Evolutionary conservation across 495 filamentous ascomycete species (phyloP), one percentile per base, ranked within the genome.

Genomic region (Aspergillus homomorphus): DNA sequence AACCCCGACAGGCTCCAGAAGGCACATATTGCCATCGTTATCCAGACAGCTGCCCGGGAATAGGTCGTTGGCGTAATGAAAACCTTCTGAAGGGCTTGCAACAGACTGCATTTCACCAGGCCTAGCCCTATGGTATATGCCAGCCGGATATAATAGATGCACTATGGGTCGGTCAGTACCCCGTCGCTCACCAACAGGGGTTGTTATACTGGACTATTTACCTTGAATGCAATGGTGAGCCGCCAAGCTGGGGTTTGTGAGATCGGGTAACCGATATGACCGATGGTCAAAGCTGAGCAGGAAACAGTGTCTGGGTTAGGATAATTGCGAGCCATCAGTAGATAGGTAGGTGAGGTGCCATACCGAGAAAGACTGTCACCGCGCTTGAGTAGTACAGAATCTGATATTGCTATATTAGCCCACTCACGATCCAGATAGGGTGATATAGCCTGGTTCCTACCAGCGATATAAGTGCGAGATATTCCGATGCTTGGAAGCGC

Each of bases 361-460:
- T 57, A 57, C 55, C 50, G 30, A 57, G 9, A 26, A 43, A 57
- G 12, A 20, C 50, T 18, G 38, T 22, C 22, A 44, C 46, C 28
- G 55, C 26, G 20, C 50, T 51, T 15, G 55, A 51, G 22, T 57
- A 57, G 38, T 51, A 44, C 16, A 57, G 9, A 20, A 57, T 19
- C 55, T 57, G 28, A 16, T 26, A 10, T 44, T 5, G 20, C 7
- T 16, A 12, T 38, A 23, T 57, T 28, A 57, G 55, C 33, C 33
- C 33, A 5, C 15, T 43, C 1, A 23, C 16, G 16, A 18, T 21
- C 10, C 7, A 43, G 24, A 16, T 7, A 10, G 20, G 1, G 2
- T 15, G 12, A n/a, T 19, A 30, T 18, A 14, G 2, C 2, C 12
- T 5, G 33, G 1, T 10, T 28, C 55, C 24, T 46, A 57, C 45